A percentile compares a stretch with the other conserved stretches of the same genome.
Conservation (phyloP, 768 basidiomycete species). For the Mrakia frigida region DNA sequence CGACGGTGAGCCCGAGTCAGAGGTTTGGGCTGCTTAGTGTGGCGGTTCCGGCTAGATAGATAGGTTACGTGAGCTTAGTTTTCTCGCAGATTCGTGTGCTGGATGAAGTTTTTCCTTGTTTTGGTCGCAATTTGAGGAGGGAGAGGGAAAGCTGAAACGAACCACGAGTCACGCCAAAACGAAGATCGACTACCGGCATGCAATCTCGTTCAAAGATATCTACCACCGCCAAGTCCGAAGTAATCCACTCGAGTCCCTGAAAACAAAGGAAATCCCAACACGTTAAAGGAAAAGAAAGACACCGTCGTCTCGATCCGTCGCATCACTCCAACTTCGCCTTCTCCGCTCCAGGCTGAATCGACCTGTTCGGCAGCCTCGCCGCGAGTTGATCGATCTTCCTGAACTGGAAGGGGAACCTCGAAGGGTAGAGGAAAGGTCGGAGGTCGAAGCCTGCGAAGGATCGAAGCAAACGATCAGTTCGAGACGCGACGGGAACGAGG, state of each 20-base stretch:
- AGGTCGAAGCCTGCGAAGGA: slow-evolving; percentile 72
- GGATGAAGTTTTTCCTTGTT: too few species aligned
- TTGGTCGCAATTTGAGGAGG: too few species aligned
- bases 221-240: too few species aligned
- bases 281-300: too few species aligned
- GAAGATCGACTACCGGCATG: too few species aligned
- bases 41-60: not conserved
- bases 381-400: slow-evolving; percentile 87
- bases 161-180: too few species aligned
- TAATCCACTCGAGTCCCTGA: too few species aligned
- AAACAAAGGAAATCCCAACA: too few species aligned
- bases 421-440: slow-evolving; percentile 92
- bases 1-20: not conserved
- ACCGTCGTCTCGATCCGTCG: not conserved
- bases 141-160: too few species aligned
- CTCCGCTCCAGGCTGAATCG: not conserved
- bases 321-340: slow-evolving; percentile 19
- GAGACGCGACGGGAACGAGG: not conserved
- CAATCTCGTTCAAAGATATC: too few species aligned
- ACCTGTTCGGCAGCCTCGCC: slow-evolving; percentile 55
- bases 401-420: slow-evolving; percentile 95
- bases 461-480: slow-evolving; percentile 8
- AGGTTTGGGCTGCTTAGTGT: slow-evolving; percentile 16
- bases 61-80: too few species aligned
- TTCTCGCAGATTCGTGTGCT: too few species aligned